Percentiles rank a stretch among this genome's conserved stretches.
phyloP scores from a whole-genome alignment of 1,284 basidiomycete species.

The Cryptococcus wingfieldii region DNA sequence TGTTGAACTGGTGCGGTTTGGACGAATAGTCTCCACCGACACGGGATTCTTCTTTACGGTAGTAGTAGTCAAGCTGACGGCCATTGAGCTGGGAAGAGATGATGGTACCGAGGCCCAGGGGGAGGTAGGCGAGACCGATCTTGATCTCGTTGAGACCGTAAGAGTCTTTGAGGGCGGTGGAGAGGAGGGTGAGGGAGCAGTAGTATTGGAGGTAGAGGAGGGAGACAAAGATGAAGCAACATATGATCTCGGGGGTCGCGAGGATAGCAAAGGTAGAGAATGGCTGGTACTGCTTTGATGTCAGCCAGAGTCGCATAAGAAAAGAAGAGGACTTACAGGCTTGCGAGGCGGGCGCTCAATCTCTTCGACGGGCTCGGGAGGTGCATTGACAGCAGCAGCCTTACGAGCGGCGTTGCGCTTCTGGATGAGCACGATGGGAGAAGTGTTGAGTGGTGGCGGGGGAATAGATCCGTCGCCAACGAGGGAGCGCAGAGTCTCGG shows the following conservation, averaged over 20 bases:
- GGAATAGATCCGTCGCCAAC: slow-evolving; percentile 47
- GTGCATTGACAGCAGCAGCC: slow-evolving; percentile 16
- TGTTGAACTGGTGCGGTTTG: slow-evolving; percentile 34
- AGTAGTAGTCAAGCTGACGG: slow-evolving; percentile 40
- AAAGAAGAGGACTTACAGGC: slow-evolving; percentile 13
- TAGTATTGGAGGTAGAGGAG: slow-evolving; percentile 46
- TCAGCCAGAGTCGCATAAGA: background rate
- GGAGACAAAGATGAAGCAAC: slow-evolving; percentile 36
- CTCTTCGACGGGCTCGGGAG: slow-evolving; percentile 21
- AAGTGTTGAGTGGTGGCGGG: slow-evolving; percentile 38
- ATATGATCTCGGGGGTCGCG: slow-evolving; percentile 40
- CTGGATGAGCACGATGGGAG: slow-evolving; percentile 26
- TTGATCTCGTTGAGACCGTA: slow-evolving; percentile 42
- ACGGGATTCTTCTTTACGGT: slow-evolving; percentile 32
- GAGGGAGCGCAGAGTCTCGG: slow-evolving; percentile 45
- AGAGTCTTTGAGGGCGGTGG: slow-evolving; percentile 38
- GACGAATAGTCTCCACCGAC: slow-evolving; percentile 40
- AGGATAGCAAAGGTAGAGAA: slow-evolving; percentile 41
- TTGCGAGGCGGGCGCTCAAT: slow-evolving; percentile 30
- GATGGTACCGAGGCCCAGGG: slow-evolving; percentile 40
- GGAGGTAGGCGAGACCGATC: slow-evolving; percentile 48
- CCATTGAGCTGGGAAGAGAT: slow-evolving; percentile 36
- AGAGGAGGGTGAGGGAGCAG: slow-evolving; percentile 42
- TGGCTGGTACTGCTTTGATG: slow-evolving; percentile 32
- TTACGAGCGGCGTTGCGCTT: slow-evolving; percentile 22